Evolutionary conservation across 495 filamentous ascomycete genomes (phyloP).

Genomic region (Neurospora sp.): DNA sequence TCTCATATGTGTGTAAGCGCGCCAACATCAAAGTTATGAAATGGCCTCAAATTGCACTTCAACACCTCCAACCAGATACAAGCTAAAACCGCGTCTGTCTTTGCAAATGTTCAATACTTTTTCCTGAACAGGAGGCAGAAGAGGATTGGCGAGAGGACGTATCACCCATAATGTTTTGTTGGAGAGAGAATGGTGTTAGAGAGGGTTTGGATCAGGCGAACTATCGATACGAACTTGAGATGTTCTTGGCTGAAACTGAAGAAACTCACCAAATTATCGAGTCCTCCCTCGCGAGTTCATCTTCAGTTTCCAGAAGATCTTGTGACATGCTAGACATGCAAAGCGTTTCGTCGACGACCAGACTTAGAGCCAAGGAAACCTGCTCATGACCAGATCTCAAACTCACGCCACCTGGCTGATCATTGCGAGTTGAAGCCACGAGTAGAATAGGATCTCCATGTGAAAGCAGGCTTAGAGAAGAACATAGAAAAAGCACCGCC

Average conservation of each 20-base stretch:
- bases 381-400: not conserved
- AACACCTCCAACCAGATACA: not conserved
- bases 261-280: not conserved
- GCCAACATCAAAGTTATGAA: not conserved
- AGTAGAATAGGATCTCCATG: not conserved
- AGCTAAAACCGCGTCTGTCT: conserved; percentile 1
- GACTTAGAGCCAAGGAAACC: not conserved
- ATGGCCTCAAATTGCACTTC: not conserved
- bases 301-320: not conserved
- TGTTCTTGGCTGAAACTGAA: not conserved
- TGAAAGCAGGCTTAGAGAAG: not conserved
- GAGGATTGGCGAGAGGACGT: conserved; percentile 7
- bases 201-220: not conserved
- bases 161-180: not conserved
- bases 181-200: not conserved
- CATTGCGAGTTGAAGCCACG: not conserved
- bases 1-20: not conserved
- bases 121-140: conserved; percentile 14
- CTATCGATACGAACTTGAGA: not conserved
- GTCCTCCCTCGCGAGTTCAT: not conserved
- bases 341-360: not conserved
- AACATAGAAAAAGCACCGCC: not conserved
- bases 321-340: not conserved
- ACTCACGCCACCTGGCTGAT: not conserved
- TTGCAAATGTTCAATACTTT: conserved; percentile 19